These are phyloP conservation scores for Peronosclerospora sorghi DNA, from an alignment of 352 stramenopile genomes.

Conservation along the genomic window DNA sequence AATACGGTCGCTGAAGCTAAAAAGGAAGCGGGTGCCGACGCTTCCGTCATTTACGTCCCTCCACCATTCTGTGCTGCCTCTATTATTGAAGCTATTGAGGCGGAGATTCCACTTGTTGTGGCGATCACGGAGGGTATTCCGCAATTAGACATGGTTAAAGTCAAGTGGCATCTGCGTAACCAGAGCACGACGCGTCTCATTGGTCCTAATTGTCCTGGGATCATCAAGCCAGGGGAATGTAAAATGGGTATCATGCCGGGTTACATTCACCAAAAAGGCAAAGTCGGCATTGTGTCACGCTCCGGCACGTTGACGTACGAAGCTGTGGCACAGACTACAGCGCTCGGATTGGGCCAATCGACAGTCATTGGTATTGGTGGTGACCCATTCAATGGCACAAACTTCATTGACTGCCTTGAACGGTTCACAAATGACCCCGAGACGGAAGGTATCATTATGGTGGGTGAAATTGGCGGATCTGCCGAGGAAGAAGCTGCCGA, in stretches of 20 bases:
- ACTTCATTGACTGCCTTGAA: slow-evolving; percentile 99
- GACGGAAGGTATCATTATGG: slow-evolving; percentile 99
- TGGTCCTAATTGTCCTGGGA: slow-evolving; percentile 99
- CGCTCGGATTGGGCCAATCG: slow-evolving; percentile 93
- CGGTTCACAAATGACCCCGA: slow-evolving; percentile 98
- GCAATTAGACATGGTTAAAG: slow-evolving; percentile 99
- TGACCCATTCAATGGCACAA: slow-evolving; percentile 99
- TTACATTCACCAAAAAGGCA: slow-evolving; percentile 97
- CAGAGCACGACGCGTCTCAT: slow-evolving; percentile 95
- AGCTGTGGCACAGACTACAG: slow-evolving; percentile 97
- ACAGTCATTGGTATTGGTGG: slow-evolving; percentile 99
- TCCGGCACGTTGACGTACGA: slow-evolving; percentile 99
- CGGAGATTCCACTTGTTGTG: slow-evolving; percentile 93
- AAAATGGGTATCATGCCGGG: slow-evolving; percentile 99
- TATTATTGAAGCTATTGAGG: slow-evolving; percentile 98
- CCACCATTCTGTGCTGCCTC: slow-evolving; percentile 95
- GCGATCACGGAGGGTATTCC: slow-evolving; percentile 99
- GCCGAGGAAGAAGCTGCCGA: slow-evolving; percentile 98
- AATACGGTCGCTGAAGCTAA: slow-evolving; percentile 91
- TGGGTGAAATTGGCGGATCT: slow-evolving; percentile 98
- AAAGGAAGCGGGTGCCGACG: slow-evolving; percentile 86
- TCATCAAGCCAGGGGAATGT: slow-evolving; percentile 99
- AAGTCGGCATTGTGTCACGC: slow-evolving; percentile 98
- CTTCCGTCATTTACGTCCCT: slow-evolving; percentile 98
- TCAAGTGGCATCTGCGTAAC: slow-evolving; percentile 91